phyloP scores from a whole-genome alignment of 805 yeast species.

The Saturnispora ahearnii region DNA sequence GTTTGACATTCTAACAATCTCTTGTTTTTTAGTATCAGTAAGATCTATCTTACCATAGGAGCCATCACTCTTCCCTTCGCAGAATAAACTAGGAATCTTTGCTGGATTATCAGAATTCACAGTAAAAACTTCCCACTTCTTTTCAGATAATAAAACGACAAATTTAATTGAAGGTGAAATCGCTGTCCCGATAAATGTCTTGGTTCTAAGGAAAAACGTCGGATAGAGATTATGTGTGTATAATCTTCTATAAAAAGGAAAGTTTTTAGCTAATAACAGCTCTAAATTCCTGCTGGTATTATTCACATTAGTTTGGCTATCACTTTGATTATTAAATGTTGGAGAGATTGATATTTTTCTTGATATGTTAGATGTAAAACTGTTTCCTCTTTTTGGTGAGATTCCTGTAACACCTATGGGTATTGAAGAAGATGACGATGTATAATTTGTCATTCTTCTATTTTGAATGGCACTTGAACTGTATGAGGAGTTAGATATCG shows the following conservation, averaged over 20 bases:
- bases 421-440: not conserved
- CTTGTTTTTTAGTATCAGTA: slow-evolving; percentile 7
- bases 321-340: slow-evolving; percentile 6
- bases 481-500: not conserved
- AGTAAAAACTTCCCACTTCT: slow-evolving; percentile 67
- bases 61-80: slow-evolving; percentile 62
- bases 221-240: slow-evolving; percentile 44
- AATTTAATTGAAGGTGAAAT: slow-evolving; percentile 55
- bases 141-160: slow-evolving; percentile 57
- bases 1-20: slow-evolving; percentile 23
- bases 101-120: slow-evolving; percentile 36
- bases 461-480: not conserved
- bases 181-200: slow-evolving; percentile 46
- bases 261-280: slow-evolving; percentile 63
- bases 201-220: slow-evolving; percentile 38
- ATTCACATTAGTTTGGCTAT: slow-evolving; percentile 1
- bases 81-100: slow-evolving; percentile 45
- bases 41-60: slow-evolving; percentile 43
- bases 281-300: slow-evolving; percentile 35
- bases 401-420: not conserved
- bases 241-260: slow-evolving; percentile 68
- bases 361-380: slow-evolving; percentile 15
- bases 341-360: slow-evolving; percentile 19
- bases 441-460: not conserved
- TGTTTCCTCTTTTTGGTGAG: not conserved